Evolutionary conservation across 1,284 basidiomycete genomes (phyloP).

Genomic region (Kalmanozyma brasiliensis): DNA sequence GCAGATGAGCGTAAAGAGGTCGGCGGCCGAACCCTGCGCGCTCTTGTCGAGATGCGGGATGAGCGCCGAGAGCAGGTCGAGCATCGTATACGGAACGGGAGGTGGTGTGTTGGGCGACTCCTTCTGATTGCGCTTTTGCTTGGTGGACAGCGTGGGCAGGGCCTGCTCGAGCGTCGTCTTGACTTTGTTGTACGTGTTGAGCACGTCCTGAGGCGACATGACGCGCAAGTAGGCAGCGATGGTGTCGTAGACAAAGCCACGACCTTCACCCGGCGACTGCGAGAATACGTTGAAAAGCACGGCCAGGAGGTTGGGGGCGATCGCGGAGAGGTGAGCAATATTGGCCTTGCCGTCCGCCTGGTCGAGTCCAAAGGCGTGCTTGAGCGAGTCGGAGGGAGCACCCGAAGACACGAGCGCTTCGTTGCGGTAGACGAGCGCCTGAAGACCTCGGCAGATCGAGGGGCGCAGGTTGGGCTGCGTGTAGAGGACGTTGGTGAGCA

Average conservation of each 20-base stretch:
- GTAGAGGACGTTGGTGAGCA: constrained; percentile 91
- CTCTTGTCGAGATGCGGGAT: constrained; percentile 72
- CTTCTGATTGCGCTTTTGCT: constrained; percentile 43
- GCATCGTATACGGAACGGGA: constrained; percentile 78
- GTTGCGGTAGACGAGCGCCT: constrained; percentile 82
- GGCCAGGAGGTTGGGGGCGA: constrained; percentile 90
- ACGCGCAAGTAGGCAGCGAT: constrained; percentile 87
- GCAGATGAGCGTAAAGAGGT: constrained; percentile 71
- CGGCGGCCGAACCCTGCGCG: constrained; percentile 38
- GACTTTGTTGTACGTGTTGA: constrained; percentile 83
- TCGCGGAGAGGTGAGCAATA: constrained; percentile 78
- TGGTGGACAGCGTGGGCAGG: constrained; percentile 69
- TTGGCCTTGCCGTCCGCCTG: constrained; percentile 77
- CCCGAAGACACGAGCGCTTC: constrained; percentile 70
- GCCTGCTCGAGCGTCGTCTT: constrained; percentile 80
- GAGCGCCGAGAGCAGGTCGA: constrained; percentile 88
- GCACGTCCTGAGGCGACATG: constrained; percentile 73
- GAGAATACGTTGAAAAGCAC: constrained; percentile 97
- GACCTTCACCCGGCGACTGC: constrained; percentile 79
- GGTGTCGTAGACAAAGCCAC: constrained; percentile 87
- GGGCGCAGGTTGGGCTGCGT: constrained; percentile 85
- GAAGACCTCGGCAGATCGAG: constrained; percentile 82
- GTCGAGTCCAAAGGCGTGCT: constrained; percentile 71
- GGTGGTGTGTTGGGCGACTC: constrained; percentile 47
- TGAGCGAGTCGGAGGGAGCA: constrained; percentile 70